phyloP scores from a whole-genome alignment of 2,329 filamentous ascomycete genomes.

The Ophiosphaerella narmari region DNA sequence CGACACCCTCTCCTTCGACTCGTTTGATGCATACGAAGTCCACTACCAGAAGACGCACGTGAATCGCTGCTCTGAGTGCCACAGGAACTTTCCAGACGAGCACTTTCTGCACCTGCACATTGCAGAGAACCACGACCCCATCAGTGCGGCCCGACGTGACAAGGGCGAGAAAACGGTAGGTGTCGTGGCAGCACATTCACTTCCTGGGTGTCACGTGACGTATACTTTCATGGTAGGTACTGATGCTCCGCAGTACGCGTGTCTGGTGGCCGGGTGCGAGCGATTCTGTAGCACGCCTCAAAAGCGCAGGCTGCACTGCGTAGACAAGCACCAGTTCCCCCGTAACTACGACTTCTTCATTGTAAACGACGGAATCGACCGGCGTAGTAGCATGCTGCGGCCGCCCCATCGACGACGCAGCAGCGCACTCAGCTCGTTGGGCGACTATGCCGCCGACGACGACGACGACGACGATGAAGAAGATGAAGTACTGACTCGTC shows the following conservation, averaged over 20 bases:
- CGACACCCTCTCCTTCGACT: conserved; percentile 70
- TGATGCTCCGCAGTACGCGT: conserved; percentile 67
- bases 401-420: conserved; percentile 43
- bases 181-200: conserved; percentile 17
- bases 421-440: conserved; percentile 26
- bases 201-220: not conserved
- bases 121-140: conserved; percentile 86
- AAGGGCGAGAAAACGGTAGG: conserved; percentile 84
- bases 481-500: conserved; percentile 11
- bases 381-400: conserved; percentile 74
- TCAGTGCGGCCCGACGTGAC: conserved; percentile 72
- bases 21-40: conserved; percentile 80
- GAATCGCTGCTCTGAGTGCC: conserved; percentile 84
- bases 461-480: conserved; percentile 18
- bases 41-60: conserved; percentile 83
- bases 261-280: conserved; percentile 88
- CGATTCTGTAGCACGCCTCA: conserved; percentile 80
- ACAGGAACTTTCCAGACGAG: conserved; percentile 83
- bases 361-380: conserved; percentile 87
- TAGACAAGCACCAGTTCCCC: conserved; percentile 93
- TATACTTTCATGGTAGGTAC: not conserved
- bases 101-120: conserved; percentile 84
- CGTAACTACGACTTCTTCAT: conserved; percentile 61
- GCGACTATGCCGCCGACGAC: conserved; percentile 4
- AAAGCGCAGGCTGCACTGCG: conserved; percentile 81